Base-by-base conservation (phyloP, 208 protist species). In the Trypanosoma theileri region DNA sequence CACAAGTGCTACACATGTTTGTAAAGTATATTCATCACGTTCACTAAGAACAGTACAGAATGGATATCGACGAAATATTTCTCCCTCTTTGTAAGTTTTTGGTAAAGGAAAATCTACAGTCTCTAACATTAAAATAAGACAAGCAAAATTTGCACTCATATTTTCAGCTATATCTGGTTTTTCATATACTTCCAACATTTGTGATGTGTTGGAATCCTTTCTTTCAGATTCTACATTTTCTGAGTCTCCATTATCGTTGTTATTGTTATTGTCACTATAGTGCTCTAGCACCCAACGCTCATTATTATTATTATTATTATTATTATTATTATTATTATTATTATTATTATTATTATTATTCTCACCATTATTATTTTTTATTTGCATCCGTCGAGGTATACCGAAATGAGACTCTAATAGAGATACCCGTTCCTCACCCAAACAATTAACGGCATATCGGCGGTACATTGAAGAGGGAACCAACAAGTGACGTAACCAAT, bases 31-130 rank as follows among this genome's bases (percentile, higher is more conserved):
- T 1, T 54, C 40, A 28, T 69, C 65, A 22, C 65, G 65, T 28
- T 69, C 65, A 22, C 54, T 26, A n/a, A 69, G 19, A 4, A 69
- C 13, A 22, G 41, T 59, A 22, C 65, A 69, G 13, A 69, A 62
- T n/a, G 65, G 65, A 55, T 69, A 69, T 31, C 21, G 13, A 45
- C 21, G 28, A 62, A 69, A 69, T 24, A 69, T 41, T 7, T 42
- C 21, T 26, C 13, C 44, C 26, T 69, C 65, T 24, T 40, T 1
- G 40, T 62, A 69, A 11, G 7, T 42, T 26, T 26, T n/a, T 4
- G 65, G 44, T 40, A 69, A 44, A n/a, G 65, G 65, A 55, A 69
- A 69, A 41, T 69, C 22, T 41, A 69, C 65, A 26, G 54, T 61
- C 21, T 69, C 54, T 19, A 69, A 41, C 35, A 69, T 55, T 26